Percentiles rank a stretch among this genome's conserved stretches.
Conservation (phyloP, 805 yeast genomes). For the Saturnispora besseyi region DNA sequence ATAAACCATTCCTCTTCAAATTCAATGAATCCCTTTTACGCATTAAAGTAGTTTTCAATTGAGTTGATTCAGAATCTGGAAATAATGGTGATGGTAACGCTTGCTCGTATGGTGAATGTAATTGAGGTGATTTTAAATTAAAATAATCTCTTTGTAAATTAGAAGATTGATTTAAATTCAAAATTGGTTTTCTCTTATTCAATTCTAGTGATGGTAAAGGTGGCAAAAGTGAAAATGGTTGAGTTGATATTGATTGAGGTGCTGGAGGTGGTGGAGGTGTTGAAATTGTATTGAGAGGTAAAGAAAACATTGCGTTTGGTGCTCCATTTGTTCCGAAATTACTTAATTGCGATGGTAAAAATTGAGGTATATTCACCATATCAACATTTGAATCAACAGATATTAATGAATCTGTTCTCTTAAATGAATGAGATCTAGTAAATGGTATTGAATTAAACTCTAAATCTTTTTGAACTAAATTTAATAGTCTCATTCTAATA, state of each 20-base stretch:
- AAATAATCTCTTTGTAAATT: constrained; percentile 1
- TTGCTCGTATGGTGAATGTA: constrained; percentile 13
- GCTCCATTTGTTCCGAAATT: not conserved
- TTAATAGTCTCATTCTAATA: constrained; percentile 27
- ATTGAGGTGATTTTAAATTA: constrained; percentile 1
- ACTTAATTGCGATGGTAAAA: constrained; percentile 7
- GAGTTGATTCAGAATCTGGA: not conserved
- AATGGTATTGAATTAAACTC: constrained; percentile 10
- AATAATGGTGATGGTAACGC: constrained; percentile 9
- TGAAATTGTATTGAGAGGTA: constrained; percentile 1
- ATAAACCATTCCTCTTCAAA: constrained; percentile 5
- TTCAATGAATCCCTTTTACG: constrained; percentile 6
- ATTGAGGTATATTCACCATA: constrained; percentile 12
- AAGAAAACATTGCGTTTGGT: not conserved
- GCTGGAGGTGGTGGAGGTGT: not conserved
- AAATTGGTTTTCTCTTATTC: constrained; percentile 2
- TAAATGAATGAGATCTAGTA: constrained; percentile 11
- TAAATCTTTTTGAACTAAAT: constrained; percentile 21
- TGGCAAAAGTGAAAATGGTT: not conserved
- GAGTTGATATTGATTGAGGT: not conserved
- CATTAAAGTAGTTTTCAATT: constrained; percentile 6
- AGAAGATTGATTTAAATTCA: constrained; percentile 1
- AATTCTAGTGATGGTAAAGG: not conserved
- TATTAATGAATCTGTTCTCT: constrained; percentile 23
- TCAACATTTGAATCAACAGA: constrained; percentile 12